Conservation (phyloP, 352 stramenopile species). For the Pythium phragmitis region DNA sequence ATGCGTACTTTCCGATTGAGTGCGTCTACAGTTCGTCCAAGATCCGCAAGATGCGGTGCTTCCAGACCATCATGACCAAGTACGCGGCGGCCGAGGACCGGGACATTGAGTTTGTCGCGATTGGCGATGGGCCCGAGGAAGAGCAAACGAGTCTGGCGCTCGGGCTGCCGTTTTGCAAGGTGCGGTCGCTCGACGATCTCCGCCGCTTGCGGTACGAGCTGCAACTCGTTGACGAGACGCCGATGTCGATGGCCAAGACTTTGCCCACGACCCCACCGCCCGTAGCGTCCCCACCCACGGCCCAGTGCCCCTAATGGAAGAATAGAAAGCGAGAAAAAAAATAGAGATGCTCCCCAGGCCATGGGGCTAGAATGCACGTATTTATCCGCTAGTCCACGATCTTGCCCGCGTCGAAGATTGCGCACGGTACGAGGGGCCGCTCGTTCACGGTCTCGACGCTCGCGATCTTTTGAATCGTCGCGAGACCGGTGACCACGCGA, state of each 20-base stretch:
- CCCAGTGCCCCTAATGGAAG: conserved; percentile 4
- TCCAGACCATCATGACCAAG: conserved; percentile 68
- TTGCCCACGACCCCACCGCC: background rate
- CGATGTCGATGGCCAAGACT: background rate
- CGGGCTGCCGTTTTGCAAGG: conserved; percentile 75
- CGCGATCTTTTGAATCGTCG: conserved; percentile 53
- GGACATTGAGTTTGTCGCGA: conserved; percentile 67
- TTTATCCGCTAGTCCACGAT: conserved; percentile 32
- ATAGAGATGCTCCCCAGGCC: too few relatives aligned
- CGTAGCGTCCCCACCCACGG: conserved; percentile 2
- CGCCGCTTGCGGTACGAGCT: conserved; percentile 60
- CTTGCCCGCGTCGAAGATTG: conserved; percentile 64
- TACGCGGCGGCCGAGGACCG: conserved; percentile 25
- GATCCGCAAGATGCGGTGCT: conserved; percentile 75
- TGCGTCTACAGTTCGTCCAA: conserved; percentile 76
- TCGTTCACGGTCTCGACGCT: conserved; percentile 52
- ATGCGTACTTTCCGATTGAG: conserved; percentile 75
- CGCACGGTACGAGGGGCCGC: conserved; percentile 57
- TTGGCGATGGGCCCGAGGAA: conserved; percentile 78
- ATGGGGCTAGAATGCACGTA: background rate
- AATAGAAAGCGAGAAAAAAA: background rate
- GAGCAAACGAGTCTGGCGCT: conserved; percentile 68
- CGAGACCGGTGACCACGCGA: conserved; percentile 61
- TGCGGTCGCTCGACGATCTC: conserved; percentile 63
- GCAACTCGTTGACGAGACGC: conserved; percentile 35